Evolutionary conservation across 2,329 filamentous ascomycete species (phyloP).

Genomic region (Exophiala spinifera): DNA sequence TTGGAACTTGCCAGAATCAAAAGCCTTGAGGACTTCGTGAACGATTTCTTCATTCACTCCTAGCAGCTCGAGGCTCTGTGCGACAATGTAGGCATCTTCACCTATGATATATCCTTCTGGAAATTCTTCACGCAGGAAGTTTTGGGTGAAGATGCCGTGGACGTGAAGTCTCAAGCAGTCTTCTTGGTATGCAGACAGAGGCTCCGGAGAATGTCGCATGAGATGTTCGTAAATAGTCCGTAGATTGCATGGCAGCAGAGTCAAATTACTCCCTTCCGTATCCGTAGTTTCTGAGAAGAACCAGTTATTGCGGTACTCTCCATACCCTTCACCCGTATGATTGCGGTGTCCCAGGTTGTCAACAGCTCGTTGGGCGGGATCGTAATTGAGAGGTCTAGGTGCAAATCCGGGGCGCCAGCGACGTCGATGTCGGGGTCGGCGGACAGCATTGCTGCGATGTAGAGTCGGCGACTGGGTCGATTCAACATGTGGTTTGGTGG

Average conservation of each 20-base stretch:
- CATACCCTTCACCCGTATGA: conserved; percentile 18
- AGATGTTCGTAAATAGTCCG: conserved; percentile 16
- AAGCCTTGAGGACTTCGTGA: conserved; percentile 11
- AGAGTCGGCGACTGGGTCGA: conserved; percentile 10
- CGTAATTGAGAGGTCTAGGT: conserved; percentile 13
- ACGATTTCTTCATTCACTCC: conserved; percentile 13
- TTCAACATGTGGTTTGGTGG: background rate
- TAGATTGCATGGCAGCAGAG: conserved; percentile 20
- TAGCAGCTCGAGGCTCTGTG: conserved; percentile 2
- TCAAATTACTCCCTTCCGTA: conserved; percentile 9
- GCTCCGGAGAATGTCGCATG: conserved; percentile 4
- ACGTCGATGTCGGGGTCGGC: conserved; percentile 18
- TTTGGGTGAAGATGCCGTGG: conserved; percentile 25
- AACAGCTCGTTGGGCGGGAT: conserved; percentile 20
- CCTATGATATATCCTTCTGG: conserved; percentile 26
- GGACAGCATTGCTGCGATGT: conserved; percentile 30
- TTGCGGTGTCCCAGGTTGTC: conserved; percentile 15
- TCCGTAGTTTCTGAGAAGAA: conserved; percentile 14
- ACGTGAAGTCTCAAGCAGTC: conserved; percentile 20
- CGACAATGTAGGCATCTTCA: conserved; percentile 18
- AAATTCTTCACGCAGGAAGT: conserved; percentile 24
- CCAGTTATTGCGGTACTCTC: conserved; percentile 26
- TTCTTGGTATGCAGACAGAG: conserved; percentile 9
- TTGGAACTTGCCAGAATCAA: conserved; percentile 9
- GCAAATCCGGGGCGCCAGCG: conserved; percentile 19